A percentile compares a stretch with the other conserved stretches of the same genome.
These are phyloP conservation scores for Penicillium crustosum DNA, from an alignment of 2,329 filamentous ascomycete genomes.

Conservation along the genomic window DNA sequence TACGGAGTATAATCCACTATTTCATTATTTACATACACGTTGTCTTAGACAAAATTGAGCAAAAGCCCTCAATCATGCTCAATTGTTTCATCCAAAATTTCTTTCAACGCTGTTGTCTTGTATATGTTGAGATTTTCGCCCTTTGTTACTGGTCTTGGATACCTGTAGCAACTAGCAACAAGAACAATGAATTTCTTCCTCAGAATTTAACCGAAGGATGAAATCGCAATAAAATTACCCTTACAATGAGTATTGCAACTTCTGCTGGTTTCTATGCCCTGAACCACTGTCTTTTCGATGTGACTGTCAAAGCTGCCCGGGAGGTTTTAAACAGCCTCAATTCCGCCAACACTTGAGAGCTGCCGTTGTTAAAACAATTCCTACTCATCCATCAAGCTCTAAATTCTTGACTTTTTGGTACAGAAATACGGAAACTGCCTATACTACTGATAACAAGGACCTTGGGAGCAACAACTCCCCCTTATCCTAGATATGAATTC, in stretches of 20 bases:
- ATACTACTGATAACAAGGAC: not conserved
- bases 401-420: no score
- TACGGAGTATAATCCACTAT: not conserved
- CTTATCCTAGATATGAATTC: not conserved
- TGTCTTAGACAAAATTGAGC: not conserved
- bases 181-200: not conserved
- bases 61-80: not conserved
- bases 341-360: not conserved
- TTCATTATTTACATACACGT: not conserved
- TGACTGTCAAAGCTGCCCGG: not conserved
- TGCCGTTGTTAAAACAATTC: not conserved
- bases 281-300: not conserved
- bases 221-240: no score
- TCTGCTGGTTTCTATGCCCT: not conserved
- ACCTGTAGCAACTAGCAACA: not conserved
- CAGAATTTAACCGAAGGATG: not conserved
- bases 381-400: not conserved
- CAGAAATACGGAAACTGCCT: not conserved
- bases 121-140: not conserved
- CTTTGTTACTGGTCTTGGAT: not conserved
- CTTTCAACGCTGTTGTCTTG: not conserved
- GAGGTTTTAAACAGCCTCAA: not conserved
- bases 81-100: not conserved
- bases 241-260: not conserved
- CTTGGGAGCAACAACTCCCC: not conserved